Evolutionary conservation across 2,329 filamentous ascomycete genomes (phyloP), one percentile per base, ranked within the genome.

Genomic region (Talaromyces piceae): DNA sequence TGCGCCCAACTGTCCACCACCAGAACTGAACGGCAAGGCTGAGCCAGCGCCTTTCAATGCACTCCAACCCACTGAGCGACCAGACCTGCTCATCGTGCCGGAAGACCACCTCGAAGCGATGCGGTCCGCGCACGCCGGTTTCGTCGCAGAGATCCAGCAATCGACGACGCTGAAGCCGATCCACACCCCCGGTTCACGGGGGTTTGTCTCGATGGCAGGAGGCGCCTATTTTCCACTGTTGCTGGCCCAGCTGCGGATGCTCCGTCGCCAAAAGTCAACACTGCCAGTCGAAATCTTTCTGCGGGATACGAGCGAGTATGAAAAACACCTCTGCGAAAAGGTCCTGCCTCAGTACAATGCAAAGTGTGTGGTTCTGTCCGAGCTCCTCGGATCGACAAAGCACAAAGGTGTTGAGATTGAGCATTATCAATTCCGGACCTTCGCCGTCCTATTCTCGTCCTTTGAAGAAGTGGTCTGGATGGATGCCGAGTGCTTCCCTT

Each of bases 381-480:
- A 75, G 31, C 65, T 74, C 12, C 57, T 76, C 6, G 61, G 67
- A 2, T 49, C 48, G 7, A 54, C 51, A 8, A 51, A 51, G 28
- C 45, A 51, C 41, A 54, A 63, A 44, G 58, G 62, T 4, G 58
- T 66, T 7, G 57, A 62, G 26, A 68, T 77, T 48, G 64, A 62
- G 20, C 67, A 72, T 49, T 80, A 73, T 59, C 79, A 82, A 58
- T 75, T 77, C 66, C 82, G 82, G 61, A 70, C 77, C 31, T 75
- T 81, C 56, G 70, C 79, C 3, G 73, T 82, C 16, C 66, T 83
- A 2, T 77, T 81, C 55, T 81, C 79, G 1, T 76, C 77, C 3
- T 83, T 81, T 56, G 76, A 81, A 59, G 72, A 81, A 49, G 72
- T 80, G 9, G 68, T 83, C 16, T 81, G 79, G 63, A 73, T 83